Conservation (phyloP, 2,329 filamentous ascomycete genomes). For the Colletotrichum sp. region DNA sequence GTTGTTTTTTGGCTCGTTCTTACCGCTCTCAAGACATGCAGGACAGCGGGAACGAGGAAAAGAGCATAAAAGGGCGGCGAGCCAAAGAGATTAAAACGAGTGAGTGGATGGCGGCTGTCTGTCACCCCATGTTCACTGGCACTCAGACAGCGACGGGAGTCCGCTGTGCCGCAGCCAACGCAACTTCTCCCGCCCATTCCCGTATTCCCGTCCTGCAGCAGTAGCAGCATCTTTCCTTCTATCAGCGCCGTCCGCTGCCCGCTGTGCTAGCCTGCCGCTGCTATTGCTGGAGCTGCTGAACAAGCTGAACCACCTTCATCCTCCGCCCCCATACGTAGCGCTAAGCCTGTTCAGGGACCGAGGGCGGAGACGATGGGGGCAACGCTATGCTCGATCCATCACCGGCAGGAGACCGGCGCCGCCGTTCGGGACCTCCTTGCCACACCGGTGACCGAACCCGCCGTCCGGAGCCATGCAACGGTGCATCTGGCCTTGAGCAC, state of each 20-base stretch:
- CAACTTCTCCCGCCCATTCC: neutral
- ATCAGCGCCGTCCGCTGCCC: neutral
- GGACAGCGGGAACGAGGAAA: neutral
- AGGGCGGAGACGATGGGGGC: neutral
- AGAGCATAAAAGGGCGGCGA: neutral
- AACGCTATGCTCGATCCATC: conserved; percentile 3
- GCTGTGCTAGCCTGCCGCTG: neutral
- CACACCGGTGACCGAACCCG: conserved; percentile 15
- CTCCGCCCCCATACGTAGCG: neutral
- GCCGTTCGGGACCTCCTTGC: neutral
- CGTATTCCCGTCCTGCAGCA: neutral
- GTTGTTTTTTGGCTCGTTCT: neutral
- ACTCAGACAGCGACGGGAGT: neutral
- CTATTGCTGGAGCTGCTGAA: neutral
- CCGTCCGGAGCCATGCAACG: neutral
- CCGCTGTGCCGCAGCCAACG: neutral
- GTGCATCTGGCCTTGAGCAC: neutral
- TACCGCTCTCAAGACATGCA: conserved; percentile 1
- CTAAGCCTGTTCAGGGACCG: conserved; percentile 15
- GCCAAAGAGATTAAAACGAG: conserved; percentile 10
- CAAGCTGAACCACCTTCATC: conserved; percentile 1
- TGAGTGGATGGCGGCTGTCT: neutral
- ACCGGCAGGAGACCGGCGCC: conserved; percentile 3
- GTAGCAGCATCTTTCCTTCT: neutral
- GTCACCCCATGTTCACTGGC: conserved; percentile 1